Evolutionary conservation across 352 stramenopile species (phyloP).

Genomic region (Pythium aquatile): DNA sequence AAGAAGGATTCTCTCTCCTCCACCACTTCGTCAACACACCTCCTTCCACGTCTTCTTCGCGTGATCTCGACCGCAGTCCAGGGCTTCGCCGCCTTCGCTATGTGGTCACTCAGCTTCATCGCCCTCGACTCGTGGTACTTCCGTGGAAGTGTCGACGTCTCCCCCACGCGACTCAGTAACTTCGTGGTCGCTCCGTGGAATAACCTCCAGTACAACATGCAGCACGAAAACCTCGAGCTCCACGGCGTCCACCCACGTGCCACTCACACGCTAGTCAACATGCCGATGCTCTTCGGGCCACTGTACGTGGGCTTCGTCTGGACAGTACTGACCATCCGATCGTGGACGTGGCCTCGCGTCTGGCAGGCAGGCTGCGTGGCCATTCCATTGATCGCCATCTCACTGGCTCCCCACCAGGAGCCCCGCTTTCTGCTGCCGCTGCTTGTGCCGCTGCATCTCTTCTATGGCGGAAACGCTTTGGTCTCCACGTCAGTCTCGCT

Average conservation of each 20-base stretch:
- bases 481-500: background rate
- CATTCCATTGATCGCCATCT: constrained; percentile 80
- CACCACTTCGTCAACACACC: background rate
- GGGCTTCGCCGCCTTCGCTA: constrained; percentile 47
- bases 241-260: constrained; percentile 90
- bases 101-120: constrained; percentile 34
- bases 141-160: constrained; percentile 20
- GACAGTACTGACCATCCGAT: constrained; percentile 21
- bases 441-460: constrained; percentile 81
- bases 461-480: constrained; percentile 20
- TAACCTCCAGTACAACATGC: constrained; percentile 92
- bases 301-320: constrained; percentile 64
- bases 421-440: constrained; percentile 90
- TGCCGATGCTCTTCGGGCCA: constrained; percentile 92
- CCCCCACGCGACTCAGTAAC: constrained; percentile 13
- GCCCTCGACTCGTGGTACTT: constrained; percentile 66
- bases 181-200: constrained; percentile 74
- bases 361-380: constrained; percentile 47
- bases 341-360: constrained; percentile 8
- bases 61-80: constrained; percentile 36
- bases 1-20: constrained; percentile 30
- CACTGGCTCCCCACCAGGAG: constrained; percentile 93
- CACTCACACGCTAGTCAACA: constrained; percentile 89
- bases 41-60: constrained; percentile 26
- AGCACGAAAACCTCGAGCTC: constrained; percentile 85